Base-by-base conservation (phyloP, 371 early-diverging fungal genomes). In the Mucor lusitanicus region DNA sequence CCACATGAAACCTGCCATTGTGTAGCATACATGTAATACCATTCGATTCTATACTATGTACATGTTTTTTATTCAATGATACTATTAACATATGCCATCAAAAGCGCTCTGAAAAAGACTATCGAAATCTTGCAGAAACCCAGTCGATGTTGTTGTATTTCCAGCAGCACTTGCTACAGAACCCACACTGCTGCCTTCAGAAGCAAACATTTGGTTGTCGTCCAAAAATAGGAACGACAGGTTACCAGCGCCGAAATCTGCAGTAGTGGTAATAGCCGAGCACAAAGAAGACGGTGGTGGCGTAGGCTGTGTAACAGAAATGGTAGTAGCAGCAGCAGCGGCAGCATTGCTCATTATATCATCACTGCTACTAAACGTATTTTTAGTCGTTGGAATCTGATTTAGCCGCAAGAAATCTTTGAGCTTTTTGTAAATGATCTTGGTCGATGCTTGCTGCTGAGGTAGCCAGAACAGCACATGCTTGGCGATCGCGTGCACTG, bases 381-480 rank as follows among this genome's bases (percentile, higher is more conserved):
- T 25, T 25, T 42, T 40, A 27, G 25, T 28, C 11, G 7, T 11
- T 13, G 59, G 42, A 11, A 59, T 42, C 6, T 42, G 59, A 28
- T 59, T 13, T 9, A 27, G 5, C 27, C 42, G 42, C 30, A 63
- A 40, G 55, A 63, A 63, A 4, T 50, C 19, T 25, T 59, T 54
- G 28, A 61, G 30, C 19, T 54, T 60, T 9, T 33, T 55, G 8
- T 55, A 35, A 32, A 67, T 25, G 12, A 33, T 27, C 44, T 46
- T 40, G 3, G 54, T 54, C 1, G 55, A 17, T 0, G 42, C 19
- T 25, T 55, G 40, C 28, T 61, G 28, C 44, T 42, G 56, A 25
- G 54, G 59, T 2, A 42, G 2, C 59, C 59, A 59, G 28, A 63
- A 63, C n/a, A 63, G n/a, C 12, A 19, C 21, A 11, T 35, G 55